Base-by-base conservation (phyloP, 768 basidiomycete genomes). In the Brasilioporus rufonigricans region DNA sequence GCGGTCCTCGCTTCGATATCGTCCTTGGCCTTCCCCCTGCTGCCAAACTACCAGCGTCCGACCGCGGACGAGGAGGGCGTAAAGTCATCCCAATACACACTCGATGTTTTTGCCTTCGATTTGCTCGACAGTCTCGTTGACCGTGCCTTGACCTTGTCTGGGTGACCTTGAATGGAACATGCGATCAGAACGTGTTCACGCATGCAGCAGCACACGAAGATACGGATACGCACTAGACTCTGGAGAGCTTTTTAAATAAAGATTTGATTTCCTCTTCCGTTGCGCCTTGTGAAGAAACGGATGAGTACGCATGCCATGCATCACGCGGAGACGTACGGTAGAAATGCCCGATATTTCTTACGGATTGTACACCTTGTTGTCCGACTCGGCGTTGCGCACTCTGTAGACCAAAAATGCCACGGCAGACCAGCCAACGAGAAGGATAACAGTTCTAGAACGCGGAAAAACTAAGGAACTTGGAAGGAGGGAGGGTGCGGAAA, bases 31-130 rank as follows among this genome's bases (percentile, higher is more conserved):
- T 83, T 86, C 59, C 84, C 79, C 52, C 90, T 80, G 61, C 85
- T 91, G 5, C 93, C 91, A 65, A 98, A 99, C 97, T 96, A 99
- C 97, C 97, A 98, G 32, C 86, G 83, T 14, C 93, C 91, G 50
- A 99, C 96, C 44, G 96, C 95, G 97, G 48, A 99, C 86, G n/a
- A 95, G 66, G 13, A 96, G 48, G 3, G 87, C 96, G 64, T 99
- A 99, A 13, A 83, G n/a, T n/a, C n/a, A 74, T 21, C 86, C 91
- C 43, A 99, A 80, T 1, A 98, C 92, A 85, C 88, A 94, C 26
- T 91, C 80, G 58, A 88, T 93, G 72, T 98, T 97, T 65, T 91
- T 83, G 39, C 90, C 83, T n/a, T n/a, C n/a, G n/a, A n/a, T n/a
- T n/a, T n/a, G n/a, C 64, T 94, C 93, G 47, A 99, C 80, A 51